Evolutionary conservation across 139 green algal species (phyloP).

Genomic region (Coelastrella sp.): DNA sequence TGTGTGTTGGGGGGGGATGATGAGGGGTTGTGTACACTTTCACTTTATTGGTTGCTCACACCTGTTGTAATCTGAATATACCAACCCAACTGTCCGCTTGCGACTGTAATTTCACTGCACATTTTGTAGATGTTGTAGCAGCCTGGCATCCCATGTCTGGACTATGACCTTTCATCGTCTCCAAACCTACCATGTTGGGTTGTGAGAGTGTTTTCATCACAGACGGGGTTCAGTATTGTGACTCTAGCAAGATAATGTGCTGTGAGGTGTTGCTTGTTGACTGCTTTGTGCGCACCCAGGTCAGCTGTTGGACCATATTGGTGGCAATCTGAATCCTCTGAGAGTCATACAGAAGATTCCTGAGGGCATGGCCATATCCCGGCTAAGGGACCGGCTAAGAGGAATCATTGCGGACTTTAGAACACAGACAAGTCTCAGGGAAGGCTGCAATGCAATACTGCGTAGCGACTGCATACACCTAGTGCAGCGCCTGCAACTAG

Average conservation of each 20-base stretch:
- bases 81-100: no score
- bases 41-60: no score
- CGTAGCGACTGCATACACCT: constrained; percentile 78
- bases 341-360: constrained; percentile 85
- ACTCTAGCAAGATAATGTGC: no score
- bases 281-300: constrained; percentile 52
- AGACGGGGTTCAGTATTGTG: no score
- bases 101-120: no score
- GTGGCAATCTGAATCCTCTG: constrained; percentile 89
- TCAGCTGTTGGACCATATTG: constrained; percentile 86
- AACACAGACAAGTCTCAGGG: constrained; percentile 81
- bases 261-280: neutral
- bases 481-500: constrained; percentile 51
- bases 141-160: no score
- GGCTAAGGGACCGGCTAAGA: constrained; percentile 81
- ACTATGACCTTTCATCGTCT: no score
- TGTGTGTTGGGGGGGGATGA: neutral
- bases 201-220: no score
- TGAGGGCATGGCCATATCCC: constrained; percentile 77
- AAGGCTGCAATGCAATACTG: constrained; percentile 93
- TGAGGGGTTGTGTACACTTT: neutral
- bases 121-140: no score
- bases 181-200: no score
- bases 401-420: constrained; percentile 93
- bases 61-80: no score